These are phyloP conservation scores for Ophiostoma montium DNA, from an alignment of 2,329 filamentous ascomycete species.

Conservation along the genomic window DNA sequence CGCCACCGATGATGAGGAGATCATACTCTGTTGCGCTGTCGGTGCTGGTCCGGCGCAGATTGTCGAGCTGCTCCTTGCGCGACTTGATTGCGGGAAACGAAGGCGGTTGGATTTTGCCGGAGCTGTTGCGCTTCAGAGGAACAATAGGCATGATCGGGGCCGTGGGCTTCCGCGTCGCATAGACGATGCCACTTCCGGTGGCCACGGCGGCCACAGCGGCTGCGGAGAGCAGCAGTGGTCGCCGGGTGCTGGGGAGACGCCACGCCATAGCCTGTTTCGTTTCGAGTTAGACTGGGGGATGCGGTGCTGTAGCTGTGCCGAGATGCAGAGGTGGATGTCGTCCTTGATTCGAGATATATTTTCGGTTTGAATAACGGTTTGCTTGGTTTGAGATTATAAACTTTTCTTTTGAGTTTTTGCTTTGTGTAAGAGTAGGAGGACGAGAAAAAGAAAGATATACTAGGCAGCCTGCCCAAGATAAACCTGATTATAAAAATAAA, in stretches of 20 bases:
- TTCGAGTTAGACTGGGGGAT: not conserved
- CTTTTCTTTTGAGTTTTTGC: too few species aligned
- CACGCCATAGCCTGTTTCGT: constrained; percentile 3
- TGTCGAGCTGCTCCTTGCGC: constrained; percentile 8
- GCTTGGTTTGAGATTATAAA: too few species aligned
- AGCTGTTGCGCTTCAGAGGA: constrained; percentile 6
- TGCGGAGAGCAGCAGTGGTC: constrained; percentile 5
- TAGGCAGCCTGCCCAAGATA: not conserved
- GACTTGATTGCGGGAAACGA: constrained; percentile 4
- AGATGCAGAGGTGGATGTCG: not conserved
- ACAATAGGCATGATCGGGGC: constrained; percentile 3
- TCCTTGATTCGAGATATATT: too few species aligned
- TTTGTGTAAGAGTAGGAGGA: too few species aligned
- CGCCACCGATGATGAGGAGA: constrained; percentile 63
- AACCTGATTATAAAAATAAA: not conserved
- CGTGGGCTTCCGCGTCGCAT: not conserved
- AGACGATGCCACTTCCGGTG: constrained; percentile 1
- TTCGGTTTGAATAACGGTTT: too few species aligned
- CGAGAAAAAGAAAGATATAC: too few species aligned
- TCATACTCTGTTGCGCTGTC: constrained; percentile 46
- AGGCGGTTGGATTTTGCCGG: constrained; percentile 6
- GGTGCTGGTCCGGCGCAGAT: not conserved
- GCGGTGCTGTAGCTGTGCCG: not conserved
- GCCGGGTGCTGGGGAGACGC: constrained; percentile 2
- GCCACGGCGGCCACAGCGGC: constrained; percentile 6